Evolutionary conservation across 1,139 yeast genomes (phyloP).

Genomic region (Pichia sp.): DNA sequence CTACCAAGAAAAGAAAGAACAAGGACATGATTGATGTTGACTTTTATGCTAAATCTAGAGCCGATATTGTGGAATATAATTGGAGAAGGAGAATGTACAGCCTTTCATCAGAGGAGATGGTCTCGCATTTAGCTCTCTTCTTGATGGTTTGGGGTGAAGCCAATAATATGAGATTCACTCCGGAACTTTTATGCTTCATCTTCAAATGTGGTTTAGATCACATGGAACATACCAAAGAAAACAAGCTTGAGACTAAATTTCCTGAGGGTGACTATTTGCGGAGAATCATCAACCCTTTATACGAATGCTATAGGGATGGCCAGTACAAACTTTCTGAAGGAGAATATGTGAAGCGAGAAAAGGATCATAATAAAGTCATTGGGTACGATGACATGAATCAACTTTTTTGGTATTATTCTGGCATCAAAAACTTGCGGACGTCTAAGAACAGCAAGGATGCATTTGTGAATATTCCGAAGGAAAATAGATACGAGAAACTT

Average conservation of each 20-base stretch:
- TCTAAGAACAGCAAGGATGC: slow-evolving; percentile 27
- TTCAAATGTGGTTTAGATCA: slow-evolving; percentile 92
- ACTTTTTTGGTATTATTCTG: slow-evolving; percentile 71
- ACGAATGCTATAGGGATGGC: slow-evolving; percentile 36
- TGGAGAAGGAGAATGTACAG: slow-evolving; percentile 78
- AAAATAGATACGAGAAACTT: slow-evolving; percentile 41
- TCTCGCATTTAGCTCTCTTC: slow-evolving; percentile 84
- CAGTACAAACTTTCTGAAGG: slow-evolving; percentile 35
- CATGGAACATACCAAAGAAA: slow-evolving; percentile 28
- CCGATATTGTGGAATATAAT: slow-evolving; percentile 72
- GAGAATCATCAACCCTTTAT: slow-evolving; percentile 39
- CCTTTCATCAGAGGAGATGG: slow-evolving; percentile 68
- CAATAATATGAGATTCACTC: slow-evolving; percentile 90
- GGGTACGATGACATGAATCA: slow-evolving; percentile 89
- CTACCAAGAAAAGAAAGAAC: slow-evolving; percentile 39
- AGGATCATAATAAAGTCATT: slow-evolving; percentile 63
- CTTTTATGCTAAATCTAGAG: slow-evolving; percentile 42
- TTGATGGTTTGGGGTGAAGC: slow-evolving; percentile 98
- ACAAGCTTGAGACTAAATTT: slow-evolving; percentile 13
- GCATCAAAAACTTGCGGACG: slow-evolving; percentile 44
- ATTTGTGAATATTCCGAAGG: slow-evolving; percentile 38
- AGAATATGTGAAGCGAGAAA: slow-evolving; percentile 40
- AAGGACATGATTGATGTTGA: slow-evolving; percentile 37
- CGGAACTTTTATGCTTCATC: slow-evolving; percentile 85
- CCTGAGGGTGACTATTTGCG: slow-evolving; percentile 31